Conservation (phyloP, 2,329 filamentous ascomycete species). For the Hypoxylon sp. region DNA sequence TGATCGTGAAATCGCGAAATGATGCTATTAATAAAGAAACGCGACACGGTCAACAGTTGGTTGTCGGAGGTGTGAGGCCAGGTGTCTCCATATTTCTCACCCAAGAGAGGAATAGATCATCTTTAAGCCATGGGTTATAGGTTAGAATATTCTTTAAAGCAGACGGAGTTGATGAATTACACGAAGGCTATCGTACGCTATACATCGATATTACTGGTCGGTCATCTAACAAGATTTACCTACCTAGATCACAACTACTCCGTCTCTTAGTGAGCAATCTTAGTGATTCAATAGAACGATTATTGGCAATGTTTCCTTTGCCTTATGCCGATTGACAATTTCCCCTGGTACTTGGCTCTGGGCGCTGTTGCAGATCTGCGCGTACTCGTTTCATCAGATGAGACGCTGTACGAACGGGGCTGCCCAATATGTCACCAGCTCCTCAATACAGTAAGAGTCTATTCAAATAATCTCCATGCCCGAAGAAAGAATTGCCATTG, state of each 20-base stretch:
- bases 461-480: constrained; percentile 34
- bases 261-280: neutral
- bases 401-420: constrained; percentile 14
- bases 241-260: too few relatives aligned
- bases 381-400: constrained; percentile 40
- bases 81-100: constrained; percentile 17
- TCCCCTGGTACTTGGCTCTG: constrained; percentile 23
- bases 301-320: constrained; percentile 1
- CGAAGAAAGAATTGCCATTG: neutral
- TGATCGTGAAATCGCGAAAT: neutral
- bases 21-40: constrained; percentile 17
- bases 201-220: neutral
- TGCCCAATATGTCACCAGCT: constrained; percentile 20
- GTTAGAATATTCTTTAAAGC: neutral
- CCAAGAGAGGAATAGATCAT: constrained; percentile 25
- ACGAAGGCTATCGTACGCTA: neutral
- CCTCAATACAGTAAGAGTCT: constrained; percentile 21
- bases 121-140: neutral
- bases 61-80: constrained; percentile 9
- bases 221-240: neutral
- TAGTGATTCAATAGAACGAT: neutral
- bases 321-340: constrained; percentile 6
- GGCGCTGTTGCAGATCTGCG: constrained; percentile 42
- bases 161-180: neutral
- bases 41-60: constrained; percentile 14